phyloP scores from a whole-genome alignment of 208 protist genomes.

The Leptomonas seymouri region DNA sequence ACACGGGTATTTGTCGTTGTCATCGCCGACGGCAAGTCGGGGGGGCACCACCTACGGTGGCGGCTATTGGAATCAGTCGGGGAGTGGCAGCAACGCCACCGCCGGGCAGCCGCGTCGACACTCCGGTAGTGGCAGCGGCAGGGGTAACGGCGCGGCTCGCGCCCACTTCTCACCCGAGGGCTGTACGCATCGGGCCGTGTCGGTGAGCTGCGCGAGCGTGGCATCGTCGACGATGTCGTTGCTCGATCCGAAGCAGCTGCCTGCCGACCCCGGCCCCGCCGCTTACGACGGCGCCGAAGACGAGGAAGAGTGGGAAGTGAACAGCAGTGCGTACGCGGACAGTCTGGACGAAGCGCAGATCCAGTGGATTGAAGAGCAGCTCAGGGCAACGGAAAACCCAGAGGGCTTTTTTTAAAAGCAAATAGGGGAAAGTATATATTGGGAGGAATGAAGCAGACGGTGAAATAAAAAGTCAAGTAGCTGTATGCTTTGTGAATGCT shows the following conservation, averaged over 20 bases:
- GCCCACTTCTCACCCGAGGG: neutral
- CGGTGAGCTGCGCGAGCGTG: constrained; percentile 26
- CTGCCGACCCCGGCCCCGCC: constrained; percentile 1
- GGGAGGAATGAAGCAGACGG: too few relatives aligned
- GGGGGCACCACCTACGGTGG: constrained; percentile 24
- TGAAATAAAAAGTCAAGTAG: too few relatives aligned
- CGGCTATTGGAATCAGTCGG: constrained; percentile 36
- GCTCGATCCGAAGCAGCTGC: constrained; percentile 14
- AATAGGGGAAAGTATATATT: too few relatives aligned
- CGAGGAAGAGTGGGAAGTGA: constrained; percentile 65
- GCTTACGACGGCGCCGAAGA: constrained; percentile 23
- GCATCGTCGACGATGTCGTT: constrained; percentile 35
- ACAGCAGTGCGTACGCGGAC: constrained; percentile 83
- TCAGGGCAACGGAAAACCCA: constrained; percentile 63
- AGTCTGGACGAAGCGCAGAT: constrained; percentile 77
- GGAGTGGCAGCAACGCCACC: too few relatives aligned
- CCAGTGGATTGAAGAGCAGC: constrained; percentile 82
- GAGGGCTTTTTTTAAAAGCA: constrained; percentile 43
- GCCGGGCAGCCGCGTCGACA: neutral
- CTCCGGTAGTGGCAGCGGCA: neutral
- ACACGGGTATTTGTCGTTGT: constrained; percentile 4
- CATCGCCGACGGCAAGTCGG: constrained; percentile 11
- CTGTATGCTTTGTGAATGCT: too few relatives aligned
- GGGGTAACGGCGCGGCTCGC: neutral
- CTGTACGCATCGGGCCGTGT: constrained; percentile 6